Conservation (phyloP, 202 grass and related monocot species). For the Bolboschoenoplectus hybrid region DNA sequence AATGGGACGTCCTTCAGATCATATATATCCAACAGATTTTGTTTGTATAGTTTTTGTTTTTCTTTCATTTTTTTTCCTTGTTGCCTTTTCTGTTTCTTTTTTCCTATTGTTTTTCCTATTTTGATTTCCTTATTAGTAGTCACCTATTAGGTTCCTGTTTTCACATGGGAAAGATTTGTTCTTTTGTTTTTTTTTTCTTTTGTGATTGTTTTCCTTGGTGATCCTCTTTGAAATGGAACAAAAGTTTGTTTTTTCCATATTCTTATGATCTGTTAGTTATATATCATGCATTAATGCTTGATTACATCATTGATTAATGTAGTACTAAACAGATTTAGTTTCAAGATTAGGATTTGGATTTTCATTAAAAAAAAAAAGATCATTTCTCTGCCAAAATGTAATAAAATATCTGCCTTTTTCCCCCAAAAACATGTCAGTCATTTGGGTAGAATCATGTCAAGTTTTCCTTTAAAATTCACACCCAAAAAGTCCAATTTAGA, state of each 20-base stretch:
- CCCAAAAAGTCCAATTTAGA: neutral
- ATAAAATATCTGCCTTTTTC: neutral
- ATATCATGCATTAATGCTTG: constrained; percentile 1
- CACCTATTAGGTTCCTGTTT: neutral
- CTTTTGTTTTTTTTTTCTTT: neutral
- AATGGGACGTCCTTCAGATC: constrained; percentile 18
- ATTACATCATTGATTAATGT: neutral
- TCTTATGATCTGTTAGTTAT: neutral
- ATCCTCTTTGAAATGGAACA: neutral
- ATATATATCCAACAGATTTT: constrained; percentile 30
- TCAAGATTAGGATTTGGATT: neutral
- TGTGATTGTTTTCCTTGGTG: neutral
- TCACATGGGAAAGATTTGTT: neutral
- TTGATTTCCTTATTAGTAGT: neutral
- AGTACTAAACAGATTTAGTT: neutral
- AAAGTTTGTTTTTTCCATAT: constrained; percentile 10
- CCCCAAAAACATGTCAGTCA: neutral
- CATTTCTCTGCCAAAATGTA: neutral
- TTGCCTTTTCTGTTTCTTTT: neutral
- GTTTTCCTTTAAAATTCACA: neutral
- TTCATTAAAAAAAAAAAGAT: neutral
- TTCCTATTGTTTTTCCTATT: neutral
- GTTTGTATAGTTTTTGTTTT: neutral
- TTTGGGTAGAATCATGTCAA: neutral
- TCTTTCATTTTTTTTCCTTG: neutral